phyloP scores from a whole-genome alignment of 2,329 filamentous ascomycete species.

The Trichoderma simmonsii region DNA sequence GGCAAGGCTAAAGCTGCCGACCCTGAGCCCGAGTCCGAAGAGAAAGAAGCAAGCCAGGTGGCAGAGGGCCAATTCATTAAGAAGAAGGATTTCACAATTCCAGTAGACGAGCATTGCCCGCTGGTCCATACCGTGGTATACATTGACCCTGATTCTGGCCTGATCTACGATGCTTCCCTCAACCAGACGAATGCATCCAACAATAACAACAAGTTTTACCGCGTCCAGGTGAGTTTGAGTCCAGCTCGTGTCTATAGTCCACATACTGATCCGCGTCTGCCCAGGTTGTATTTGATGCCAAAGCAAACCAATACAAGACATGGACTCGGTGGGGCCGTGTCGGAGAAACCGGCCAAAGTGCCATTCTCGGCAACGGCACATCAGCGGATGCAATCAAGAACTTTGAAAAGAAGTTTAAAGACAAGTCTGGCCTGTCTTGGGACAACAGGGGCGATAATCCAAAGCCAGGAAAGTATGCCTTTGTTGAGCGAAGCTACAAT shows the following conservation, averaged over 20 bases:
- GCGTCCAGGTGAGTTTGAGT: conserved; percentile 55
- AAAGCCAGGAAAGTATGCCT: conserved; percentile 70
- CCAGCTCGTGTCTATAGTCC: neutral
- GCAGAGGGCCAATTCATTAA: conserved; percentile 47
- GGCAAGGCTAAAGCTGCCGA: conserved; percentile 25
- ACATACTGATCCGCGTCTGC: neutral
- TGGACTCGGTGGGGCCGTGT: conserved; percentile 85
- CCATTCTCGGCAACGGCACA: conserved; percentile 40
- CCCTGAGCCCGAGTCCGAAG: conserved; percentile 33
- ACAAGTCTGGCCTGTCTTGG: conserved; percentile 59
- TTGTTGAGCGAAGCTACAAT: conserved; percentile 75
- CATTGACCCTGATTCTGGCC: conserved; percentile 56
- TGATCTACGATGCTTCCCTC: conserved; percentile 75
- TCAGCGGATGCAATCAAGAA: conserved; percentile 44
- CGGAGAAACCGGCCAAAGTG: conserved; percentile 54
- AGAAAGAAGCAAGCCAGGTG: conserved; percentile 35
- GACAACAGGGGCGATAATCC: conserved; percentile 51
- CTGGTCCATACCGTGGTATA: conserved; percentile 52
- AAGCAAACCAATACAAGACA: conserved; percentile 46
- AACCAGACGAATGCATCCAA: conserved; percentile 70
- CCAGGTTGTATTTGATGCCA: conserved; percentile 34
- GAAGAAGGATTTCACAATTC: conserved; percentile 44
- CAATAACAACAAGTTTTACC: conserved; percentile 85
- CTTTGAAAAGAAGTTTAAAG: conserved; percentile 61
- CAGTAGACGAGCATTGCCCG: conserved; percentile 47